phyloP scores from a whole-genome alignment of 192 early-diverging fungal genomes.

The Geranomyces variabilis region DNA sequence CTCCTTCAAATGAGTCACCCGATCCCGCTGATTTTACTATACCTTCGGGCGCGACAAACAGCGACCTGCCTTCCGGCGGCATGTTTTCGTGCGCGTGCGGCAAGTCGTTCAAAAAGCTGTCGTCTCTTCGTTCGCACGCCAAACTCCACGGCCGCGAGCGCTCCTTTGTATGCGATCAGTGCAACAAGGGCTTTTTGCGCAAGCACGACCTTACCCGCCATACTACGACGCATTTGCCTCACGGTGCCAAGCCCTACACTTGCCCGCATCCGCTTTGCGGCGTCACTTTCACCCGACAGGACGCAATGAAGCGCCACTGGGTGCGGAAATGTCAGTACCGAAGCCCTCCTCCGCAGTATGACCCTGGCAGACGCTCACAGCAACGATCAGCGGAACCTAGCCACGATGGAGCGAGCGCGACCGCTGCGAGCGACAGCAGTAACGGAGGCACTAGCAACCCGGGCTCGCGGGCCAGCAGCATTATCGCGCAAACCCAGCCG shows the following conservation, averaged over 20 bases:
- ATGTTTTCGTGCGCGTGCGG: constrained; percentile 30
- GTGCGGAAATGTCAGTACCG: neutral
- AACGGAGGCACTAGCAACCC: too few species aligned
- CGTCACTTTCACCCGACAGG: constrained; percentile 37
- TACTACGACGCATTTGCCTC: constrained; percentile 24
- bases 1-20: neutral
- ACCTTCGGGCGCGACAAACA: too few species aligned
- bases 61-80: neutral
- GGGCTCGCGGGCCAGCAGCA: too few species aligned
- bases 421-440: neutral
- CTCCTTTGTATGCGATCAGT: constrained; percentile 28
- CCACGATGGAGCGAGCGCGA: neutral
- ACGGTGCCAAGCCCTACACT: constrained; percentile 33
- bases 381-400: too few species aligned
- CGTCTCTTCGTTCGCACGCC: constrained; percentile 29
- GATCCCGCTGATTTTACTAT: neutral
- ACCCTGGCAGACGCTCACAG: too few species aligned
- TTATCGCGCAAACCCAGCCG: neutral
- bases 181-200: constrained; percentile 36
- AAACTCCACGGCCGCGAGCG: constrained; percentile 34
- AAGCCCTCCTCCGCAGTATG: too few species aligned
- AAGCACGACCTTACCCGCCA: constrained; percentile 42
- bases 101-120: constrained; percentile 31
- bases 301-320: constrained; percentile 39
- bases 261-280: constrained; percentile 26